Evolutionary conservation across 331 rosid genomes (phyloP).

Genomic region (Arachis monticola): DNA sequence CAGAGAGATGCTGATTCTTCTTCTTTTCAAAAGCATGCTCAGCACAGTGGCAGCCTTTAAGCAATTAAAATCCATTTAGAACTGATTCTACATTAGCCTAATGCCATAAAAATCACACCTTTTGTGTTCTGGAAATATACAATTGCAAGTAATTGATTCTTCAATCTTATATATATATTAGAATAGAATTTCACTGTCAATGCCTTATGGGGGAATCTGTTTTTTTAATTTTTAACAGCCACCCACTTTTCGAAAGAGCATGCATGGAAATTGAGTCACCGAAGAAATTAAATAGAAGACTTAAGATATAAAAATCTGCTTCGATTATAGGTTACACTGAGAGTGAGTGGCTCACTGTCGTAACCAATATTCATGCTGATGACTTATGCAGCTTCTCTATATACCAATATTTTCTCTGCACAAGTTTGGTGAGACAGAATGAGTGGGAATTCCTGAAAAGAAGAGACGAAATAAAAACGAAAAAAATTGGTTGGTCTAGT

Average conservation of each 20-base stretch:
- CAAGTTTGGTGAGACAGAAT: slow-evolving; percentile 54
- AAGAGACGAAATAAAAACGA: slow-evolving; percentile 44
- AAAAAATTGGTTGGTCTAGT: slow-evolving; percentile 3
- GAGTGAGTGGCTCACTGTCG: slow-evolving; percentile 50
- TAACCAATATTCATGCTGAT: slow-evolving; percentile 55
- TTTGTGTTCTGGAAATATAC: slow-evolving; percentile 33
- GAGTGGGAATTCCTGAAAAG: slow-evolving; percentile 69
- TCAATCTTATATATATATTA: background rate
- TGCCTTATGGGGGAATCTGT: slow-evolving; percentile 47
- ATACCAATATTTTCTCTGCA: slow-evolving; percentile 34
- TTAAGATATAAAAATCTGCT: slow-evolving; percentile 18
- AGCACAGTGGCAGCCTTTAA: slow-evolving; percentile 56
- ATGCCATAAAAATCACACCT: slow-evolving; percentile 45
- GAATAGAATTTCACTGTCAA: background rate
- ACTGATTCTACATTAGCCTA: slow-evolving; percentile 35
- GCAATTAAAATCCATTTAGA: slow-evolving; percentile 32
- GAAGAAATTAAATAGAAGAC: background rate
- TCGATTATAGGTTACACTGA: slow-evolving; percentile 24
- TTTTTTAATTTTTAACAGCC: slow-evolving; percentile 16
- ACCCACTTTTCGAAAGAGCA: slow-evolving; percentile 50
- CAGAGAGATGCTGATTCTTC: slow-evolving; percentile 36
- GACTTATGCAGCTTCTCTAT: slow-evolving; percentile 26
- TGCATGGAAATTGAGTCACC: slow-evolving; percentile 35
- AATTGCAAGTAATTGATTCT: slow-evolving; percentile 13
- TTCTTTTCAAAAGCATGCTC: slow-evolving; percentile 56